These are phyloP conservation scores for Diplocarpon mali DNA, from an alignment of 2,329 filamentous ascomycete species.

Conservation along the genomic window DNA sequence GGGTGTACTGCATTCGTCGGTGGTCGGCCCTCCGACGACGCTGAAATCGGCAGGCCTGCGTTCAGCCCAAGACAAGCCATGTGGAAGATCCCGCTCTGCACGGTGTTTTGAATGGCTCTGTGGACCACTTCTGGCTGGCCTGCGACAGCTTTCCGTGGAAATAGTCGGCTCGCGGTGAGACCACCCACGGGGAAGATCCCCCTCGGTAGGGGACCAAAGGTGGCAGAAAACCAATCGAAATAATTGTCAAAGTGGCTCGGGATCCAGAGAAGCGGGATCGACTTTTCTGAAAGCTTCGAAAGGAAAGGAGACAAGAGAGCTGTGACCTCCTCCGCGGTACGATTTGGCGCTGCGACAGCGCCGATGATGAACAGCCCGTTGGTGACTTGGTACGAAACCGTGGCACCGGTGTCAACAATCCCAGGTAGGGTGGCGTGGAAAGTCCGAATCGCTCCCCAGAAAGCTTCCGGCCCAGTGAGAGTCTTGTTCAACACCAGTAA, in stretches of 20 bases:
- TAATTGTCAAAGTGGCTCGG: neutral
- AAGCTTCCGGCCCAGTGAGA: neutral
- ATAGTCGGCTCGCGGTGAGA: neutral
- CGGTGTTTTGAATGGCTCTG: neutral
- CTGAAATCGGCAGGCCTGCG: neutral
- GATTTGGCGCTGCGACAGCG: neutral
- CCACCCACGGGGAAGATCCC: neutral
- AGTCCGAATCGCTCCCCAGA: neutral
- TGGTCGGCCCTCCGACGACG: neutral
- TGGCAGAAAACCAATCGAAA: neutral
- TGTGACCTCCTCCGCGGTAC: neutral
- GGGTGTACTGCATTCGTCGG: constrained; percentile 9
- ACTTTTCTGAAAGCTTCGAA: neutral
- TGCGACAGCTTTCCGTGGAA: neutral
- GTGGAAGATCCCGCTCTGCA: neutral
- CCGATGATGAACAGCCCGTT: neutral
- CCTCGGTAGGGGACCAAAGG: neutral
- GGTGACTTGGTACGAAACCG: neutral
- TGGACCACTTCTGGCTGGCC: neutral
- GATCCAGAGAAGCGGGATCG: neutral
- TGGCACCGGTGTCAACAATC: neutral
- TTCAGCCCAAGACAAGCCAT: neutral
- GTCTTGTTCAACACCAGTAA: constrained; percentile 32
- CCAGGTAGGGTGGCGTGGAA: neutral
- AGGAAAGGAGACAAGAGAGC: neutral